Base-by-base conservation (phyloP, 164 flowering plant genomes). In the Piper betle region DNA sequence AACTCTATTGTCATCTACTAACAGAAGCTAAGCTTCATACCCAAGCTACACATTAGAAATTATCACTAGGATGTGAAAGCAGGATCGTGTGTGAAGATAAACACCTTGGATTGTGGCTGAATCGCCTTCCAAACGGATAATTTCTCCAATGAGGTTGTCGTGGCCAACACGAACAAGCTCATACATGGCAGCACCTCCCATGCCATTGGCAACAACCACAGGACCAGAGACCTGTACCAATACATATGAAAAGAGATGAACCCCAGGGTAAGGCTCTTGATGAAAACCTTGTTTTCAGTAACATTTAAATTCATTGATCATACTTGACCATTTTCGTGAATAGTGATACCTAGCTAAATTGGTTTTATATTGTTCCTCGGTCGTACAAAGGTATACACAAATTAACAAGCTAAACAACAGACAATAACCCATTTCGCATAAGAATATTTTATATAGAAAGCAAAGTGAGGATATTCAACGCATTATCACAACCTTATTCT, bases 101-200 rank as follows among this genome's bases (percentile, higher is more conserved):
- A 63, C 67, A 87, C 99, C 99, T 81, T 94, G 99, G 71, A 94
- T 94, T 52, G 99, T 94, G 59, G 99, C 99, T 69, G 99, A 94
- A 71, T 94, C 93, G 68, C 99, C 99, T 79, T 94, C 99, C 69
- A 94, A 69, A n/a, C 99, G 75, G 79, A 94, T 94, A 69, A 94
- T 94, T 79, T 94, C 99, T 42, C 99, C 99, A 70, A 94, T 94
- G 55, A 94, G 85, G 50, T 81, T 87, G 72, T 94, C 99, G 63
- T 88, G 84, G 65, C 99, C 99, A 69, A 94, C 99, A 82, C 99
- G 99, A 59, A 94, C 99, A 53, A 94, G 77, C 72, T 94, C 99
- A 75, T 94, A 94, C 99, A 94, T 94, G 63, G 99, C 99, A 69
- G 99, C 99, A 25, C 99, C 99, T 53, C 75, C 86, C 99, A 94